Percentiles rank a stretch among this genome's conserved stretches.
Evolutionary conservation across 768 basidiomycete genomes (phyloP).

Genomic region (Amanita rubescens): DNA sequence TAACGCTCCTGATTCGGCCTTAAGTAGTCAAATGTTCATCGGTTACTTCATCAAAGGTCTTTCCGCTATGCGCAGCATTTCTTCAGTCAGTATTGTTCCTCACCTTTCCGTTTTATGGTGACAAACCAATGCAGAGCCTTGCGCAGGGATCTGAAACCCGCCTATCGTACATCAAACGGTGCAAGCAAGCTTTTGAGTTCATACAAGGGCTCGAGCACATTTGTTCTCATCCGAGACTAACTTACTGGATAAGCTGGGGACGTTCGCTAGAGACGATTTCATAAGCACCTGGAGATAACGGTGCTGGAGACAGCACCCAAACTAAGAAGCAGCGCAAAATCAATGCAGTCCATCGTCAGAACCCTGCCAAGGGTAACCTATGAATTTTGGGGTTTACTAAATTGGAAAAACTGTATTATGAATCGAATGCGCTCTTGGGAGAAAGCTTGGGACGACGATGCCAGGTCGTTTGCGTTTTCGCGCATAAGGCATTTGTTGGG

Average conservation of each 20-base stretch:
- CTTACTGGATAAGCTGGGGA: conserved; percentile 25
- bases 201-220: conserved; percentile 24
- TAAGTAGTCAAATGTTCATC: conserved; percentile 31
- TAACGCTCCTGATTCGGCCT: conserved; percentile 8
- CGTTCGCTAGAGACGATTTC: conserved; percentile 1
- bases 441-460: too few relatives aligned
- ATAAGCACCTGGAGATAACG: background rate
- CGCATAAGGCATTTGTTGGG: too few relatives aligned
- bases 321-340: too few relatives aligned
- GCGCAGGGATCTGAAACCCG: conserved; percentile 10
- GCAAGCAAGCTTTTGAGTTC: conserved; percentile 21
- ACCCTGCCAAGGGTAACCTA: too few relatives aligned
- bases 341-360: too few relatives aligned
- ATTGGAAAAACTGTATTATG: too few relatives aligned
- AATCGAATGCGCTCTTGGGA: too few relatives aligned
- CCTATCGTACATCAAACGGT: conserved; percentile 26
- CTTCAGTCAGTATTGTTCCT: conserved; percentile 26
- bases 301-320: too few relatives aligned
- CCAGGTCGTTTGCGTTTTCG: too few relatives aligned
- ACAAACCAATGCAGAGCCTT: background rate
- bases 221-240: conserved; percentile 24
- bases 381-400: too few relatives aligned
- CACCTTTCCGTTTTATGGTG: background rate
- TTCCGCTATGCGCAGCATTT: conserved; percentile 42
- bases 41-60: conserved; percentile 39